These are phyloP conservation scores for Penicillium sp. DNA, from an alignment of 2,329 filamentous ascomycete species.

Conservation along the genomic window DNA sequence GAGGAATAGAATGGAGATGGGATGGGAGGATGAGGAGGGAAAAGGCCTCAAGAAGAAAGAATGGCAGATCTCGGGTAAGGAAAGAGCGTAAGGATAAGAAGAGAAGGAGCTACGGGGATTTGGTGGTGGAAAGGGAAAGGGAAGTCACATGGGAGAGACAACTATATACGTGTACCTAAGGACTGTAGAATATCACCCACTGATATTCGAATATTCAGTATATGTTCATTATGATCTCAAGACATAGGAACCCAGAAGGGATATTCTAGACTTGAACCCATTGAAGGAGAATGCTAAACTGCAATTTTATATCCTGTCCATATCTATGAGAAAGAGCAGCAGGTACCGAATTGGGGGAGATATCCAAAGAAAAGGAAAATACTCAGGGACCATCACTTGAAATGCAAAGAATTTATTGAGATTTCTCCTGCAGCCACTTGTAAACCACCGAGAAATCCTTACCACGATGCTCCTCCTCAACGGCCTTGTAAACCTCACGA, in stretches of 20 bases:
- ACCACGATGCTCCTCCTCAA: constrained; percentile 56
- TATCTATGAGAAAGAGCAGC: constrained; percentile 3
- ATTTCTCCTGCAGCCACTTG: constrained; percentile 49
- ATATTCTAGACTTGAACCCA: not conserved
- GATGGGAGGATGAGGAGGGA: constrained; percentile 14
- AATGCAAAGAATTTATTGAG: constrained; percentile 13
- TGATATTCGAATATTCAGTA: not conserved
- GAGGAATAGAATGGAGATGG: constrained; percentile 27
- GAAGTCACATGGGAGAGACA: constrained; percentile 1
- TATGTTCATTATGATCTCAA: not conserved
- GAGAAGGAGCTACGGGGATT: not conserved
- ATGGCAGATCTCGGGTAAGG: constrained; percentile 3
- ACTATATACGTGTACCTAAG: not conserved
- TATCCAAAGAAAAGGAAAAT: not conserved
- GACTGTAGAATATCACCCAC: not conserved
- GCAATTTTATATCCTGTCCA: not conserved
- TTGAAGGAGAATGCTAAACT: not conserved
- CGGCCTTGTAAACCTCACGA: constrained; percentile 57
- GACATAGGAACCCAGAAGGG: not conserved
- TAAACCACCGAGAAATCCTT: constrained; percentile 78
- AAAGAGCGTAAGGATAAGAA: not conserved
- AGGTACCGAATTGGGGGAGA: not conserved
- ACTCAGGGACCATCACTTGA: not conserved
- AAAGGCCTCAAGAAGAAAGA: not conserved
- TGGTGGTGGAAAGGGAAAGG: not conserved